Base-by-base conservation (phyloP, 192 early-diverging fungal species). In the Coemansia sp. region DNA sequence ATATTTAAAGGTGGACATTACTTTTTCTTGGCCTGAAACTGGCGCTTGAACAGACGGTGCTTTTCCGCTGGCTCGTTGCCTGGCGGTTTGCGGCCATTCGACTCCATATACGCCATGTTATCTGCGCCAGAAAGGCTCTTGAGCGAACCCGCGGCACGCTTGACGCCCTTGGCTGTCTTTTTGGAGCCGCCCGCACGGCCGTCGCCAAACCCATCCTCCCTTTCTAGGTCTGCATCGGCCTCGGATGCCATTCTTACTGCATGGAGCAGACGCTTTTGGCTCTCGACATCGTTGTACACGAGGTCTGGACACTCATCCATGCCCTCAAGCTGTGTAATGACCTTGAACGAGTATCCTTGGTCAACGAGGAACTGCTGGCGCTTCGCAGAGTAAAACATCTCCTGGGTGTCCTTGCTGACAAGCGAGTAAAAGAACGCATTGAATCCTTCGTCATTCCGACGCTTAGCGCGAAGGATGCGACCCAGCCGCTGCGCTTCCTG, bases 301-400 rank as follows among this genome's bases (percentile, higher is more conserved):
- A 97, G 75, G 23, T 88, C 86, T 1, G 87, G 82, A 45, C 89
- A 87, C 23, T 79, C 86, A 11, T 95, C 92, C 83, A 96, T 92
- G 9, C 95, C 96, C 63, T 96, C 95, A 42, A 99, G 84, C 25
- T 92, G 86, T 36, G 95, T 97, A 65, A 99, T 99, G 35, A 98
- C 92, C 81, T 97, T 98, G 85, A 97, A 98, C n/a, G 94, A 89
- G 79, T 99, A 99, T 0, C 98, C 98, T 73, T 99, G 98, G 80
- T 99, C 96, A 53, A 99, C 94, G 67, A 99, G 76, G 79, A 99
- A 99, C 77, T 99, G 98, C 78, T 99, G 98, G 20, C 96, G 87
- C 78, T 99, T 99, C 35, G 93, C 87, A 4, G 95, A 95, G 65
- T 98, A 99, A 71, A 89, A 95, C 90, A 99, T 97, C 77, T 99